phyloP scores from a whole-genome alignment of 805 yeast genomes.

The Candida railenensis region DNA sequence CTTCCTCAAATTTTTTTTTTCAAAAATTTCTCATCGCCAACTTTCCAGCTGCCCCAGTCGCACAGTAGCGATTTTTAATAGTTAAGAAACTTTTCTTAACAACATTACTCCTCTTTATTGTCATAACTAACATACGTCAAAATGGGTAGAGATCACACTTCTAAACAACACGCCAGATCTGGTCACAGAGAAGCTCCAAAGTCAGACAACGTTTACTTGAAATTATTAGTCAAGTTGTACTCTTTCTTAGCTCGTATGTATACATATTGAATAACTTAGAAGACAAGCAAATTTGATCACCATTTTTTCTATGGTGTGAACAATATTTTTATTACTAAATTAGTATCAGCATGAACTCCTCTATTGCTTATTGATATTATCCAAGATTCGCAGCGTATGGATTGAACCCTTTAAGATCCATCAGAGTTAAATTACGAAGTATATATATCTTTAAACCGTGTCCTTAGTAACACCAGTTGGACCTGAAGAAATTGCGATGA shows the following conservation, averaged over 20 bases:
- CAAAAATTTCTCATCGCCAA: not conserved
- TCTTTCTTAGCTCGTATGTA: conserved; percentile 99
- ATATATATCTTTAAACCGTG: too few species aligned
- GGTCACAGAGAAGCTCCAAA: conserved; percentile 99
- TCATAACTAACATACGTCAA: conserved; percentile 16
- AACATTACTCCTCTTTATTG: not conserved
- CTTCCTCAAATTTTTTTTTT: conserved; percentile 6
- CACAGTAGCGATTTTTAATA: not conserved
- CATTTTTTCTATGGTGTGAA: too few species aligned
- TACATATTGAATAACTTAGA: conserved; percentile 1
- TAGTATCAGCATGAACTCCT: too few species aligned
- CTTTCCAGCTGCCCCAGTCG: not conserved
- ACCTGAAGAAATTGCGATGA: too few species aligned
- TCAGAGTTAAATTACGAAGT: too few species aligned
- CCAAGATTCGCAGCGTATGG: conserved; percentile 1
- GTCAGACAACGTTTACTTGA: conserved; percentile 99
- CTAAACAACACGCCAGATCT: conserved; percentile 93
- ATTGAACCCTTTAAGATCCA: conserved; percentile 1
- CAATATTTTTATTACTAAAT: not conserved
- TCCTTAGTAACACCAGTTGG: too few species aligned
- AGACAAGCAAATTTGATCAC: not conserved
- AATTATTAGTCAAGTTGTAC: conserved; percentile 96
- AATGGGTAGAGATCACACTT: conserved; percentile 98
- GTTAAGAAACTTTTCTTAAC: not conserved
- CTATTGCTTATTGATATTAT: not conserved